Percentiles rank a stretch among this genome's conserved stretches.
phyloP scores from a whole-genome alignment of 2,329 filamentous ascomycete genomes.

The Pseudogymnoascus sp. region DNA sequence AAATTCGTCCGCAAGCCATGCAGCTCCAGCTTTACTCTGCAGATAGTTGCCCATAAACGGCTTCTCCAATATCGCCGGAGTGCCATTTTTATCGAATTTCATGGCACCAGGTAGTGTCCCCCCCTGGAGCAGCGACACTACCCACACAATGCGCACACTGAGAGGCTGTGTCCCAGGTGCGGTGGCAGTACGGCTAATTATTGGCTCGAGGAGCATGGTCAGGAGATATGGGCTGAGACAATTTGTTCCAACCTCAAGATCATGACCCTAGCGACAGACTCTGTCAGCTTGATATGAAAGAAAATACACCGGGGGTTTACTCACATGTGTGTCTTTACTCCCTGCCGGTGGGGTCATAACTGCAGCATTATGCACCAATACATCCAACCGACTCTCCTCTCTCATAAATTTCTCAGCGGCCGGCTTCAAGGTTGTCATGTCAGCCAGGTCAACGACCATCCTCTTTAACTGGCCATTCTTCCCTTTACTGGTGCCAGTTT shows the following conservation, averaged over 20 bases:
- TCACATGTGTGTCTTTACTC: slow-evolving; percentile 30
- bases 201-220: slow-evolving; percentile 19
- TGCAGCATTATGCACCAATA: slow-evolving; percentile 41
- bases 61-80: slow-evolving; percentile 16
- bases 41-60: slow-evolving; percentile 28
- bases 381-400: slow-evolving; percentile 30
- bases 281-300: not conserved
- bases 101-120: slow-evolving; percentile 19
- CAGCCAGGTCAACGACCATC: slow-evolving; percentile 24
- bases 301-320: slow-evolving; percentile 4
- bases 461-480: slow-evolving; percentile 15
- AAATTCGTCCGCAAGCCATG: slow-evolving; percentile 27
- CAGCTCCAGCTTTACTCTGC: slow-evolving; percentile 29
- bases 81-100: slow-evolving; percentile 22
- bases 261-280: not conserved
- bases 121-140: slow-evolving; percentile 18
- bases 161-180: slow-evolving; percentile 16
- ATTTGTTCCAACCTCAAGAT: slow-evolving; percentile 21
- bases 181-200: slow-evolving; percentile 15
- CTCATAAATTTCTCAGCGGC: slow-evolving; percentile 26
- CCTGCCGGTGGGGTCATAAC: slow-evolving; percentile 37
- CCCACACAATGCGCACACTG: slow-evolving; percentile 30
- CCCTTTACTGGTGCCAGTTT: not conserved
- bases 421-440: slow-evolving; percentile 25
- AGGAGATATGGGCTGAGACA: slow-evolving; percentile 21